Base-by-base conservation (phyloP, 2,329 filamentous ascomycete genomes). In the Fusarium robinianum region DNA sequence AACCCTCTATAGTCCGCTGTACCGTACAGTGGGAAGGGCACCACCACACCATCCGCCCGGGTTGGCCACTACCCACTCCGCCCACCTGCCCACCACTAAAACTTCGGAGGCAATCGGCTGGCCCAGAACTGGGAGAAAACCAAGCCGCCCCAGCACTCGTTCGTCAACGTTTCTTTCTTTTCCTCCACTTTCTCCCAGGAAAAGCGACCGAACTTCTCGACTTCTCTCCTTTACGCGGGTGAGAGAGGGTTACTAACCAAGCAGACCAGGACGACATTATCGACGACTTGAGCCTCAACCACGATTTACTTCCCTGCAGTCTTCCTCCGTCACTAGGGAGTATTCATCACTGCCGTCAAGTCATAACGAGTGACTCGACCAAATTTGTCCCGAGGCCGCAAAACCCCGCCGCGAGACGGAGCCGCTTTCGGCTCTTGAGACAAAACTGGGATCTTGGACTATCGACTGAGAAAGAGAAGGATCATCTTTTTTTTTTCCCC, bases 31-130 rank as follows among this genome's bases (percentile, higher is more conserved):
- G n/a, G n/a, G n/a, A n/a, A n/a, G n/a, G n/a, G n/a, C n/a, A n/a
- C n/a, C n/a, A 12, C 18, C 22, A 14, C 35, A 38, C 23, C 29
- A 19, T 24, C 23, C 22, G 29, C 35, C 24, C 24, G 37, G 21
- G 57, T 45, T 49, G 43, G 52, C 38, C 40, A 48, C 49, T 53
- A 57, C 53, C 49, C 52, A 53, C 52, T 51, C 46, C 41, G 44
- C 40, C 40, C 45, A 46, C 40, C 22, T n/a, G n/a, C 37, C 22
- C 33, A 27, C 23, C 41, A 29, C 46, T 52, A 41, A 51, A 38
- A 49, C 57, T 61, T 61, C 57, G 57, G 57, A 57, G 53, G 46
- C 52, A 61, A 59, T 61, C 57, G 57, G 57, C 57, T 52, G 60
- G 42, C 34, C 44, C 50, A 55, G 46, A 52, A 55, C 55, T 46